phyloP scores from a whole-genome alignment of 1,139 yeast species.

The Protomyces pachydermus region DNA sequence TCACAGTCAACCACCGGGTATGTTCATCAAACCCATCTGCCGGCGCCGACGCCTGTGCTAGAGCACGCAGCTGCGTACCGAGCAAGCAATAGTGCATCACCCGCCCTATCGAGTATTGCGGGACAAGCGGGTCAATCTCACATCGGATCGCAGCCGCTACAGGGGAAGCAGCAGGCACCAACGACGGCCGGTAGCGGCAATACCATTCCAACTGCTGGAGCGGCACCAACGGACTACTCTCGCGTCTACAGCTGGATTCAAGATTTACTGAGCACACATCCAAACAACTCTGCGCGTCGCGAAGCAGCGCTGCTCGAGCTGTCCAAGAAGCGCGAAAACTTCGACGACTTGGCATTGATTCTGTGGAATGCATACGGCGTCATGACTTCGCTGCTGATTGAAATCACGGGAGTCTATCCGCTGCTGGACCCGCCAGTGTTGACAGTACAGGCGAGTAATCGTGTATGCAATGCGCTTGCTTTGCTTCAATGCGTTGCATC shows the following conservation, averaged over 20 bases:
- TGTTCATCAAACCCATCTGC: slow-evolving; percentile 23
- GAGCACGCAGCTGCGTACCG: background rate
- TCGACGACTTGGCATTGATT: slow-evolving; percentile 86
- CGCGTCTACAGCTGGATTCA: slow-evolving; percentile 87
- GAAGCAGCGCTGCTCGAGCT: slow-evolving; percentile 87
- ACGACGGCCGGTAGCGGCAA: background rate
- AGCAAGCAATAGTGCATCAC: background rate
- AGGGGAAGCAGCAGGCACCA: background rate
- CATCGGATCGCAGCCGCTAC: background rate
- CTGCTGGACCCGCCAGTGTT: slow-evolving; percentile 79
- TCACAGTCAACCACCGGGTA: slow-evolving; percentile 13
- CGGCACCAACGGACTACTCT: slow-evolving; percentile 52
- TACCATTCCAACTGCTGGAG: background rate
- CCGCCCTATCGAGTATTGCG: background rate
- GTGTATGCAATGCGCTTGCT: slow-evolving; percentile 95
- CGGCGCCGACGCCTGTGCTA: slow-evolving; percentile 6
- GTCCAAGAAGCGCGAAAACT: slow-evolving; percentile 90
- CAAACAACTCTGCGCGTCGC: slow-evolving; percentile 39
- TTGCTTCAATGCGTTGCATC: slow-evolving; percentile 94
- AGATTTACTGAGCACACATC: slow-evolving; percentile 53
- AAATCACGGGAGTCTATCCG: slow-evolving; percentile 85
- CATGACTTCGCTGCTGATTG: slow-evolving; percentile 85
- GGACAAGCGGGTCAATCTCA: background rate
- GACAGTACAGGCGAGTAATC: slow-evolving; percentile 79
- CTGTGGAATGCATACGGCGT: slow-evolving; percentile 93